These are phyloP conservation scores for Aspergillus ibericus DNA, from an alignment of 2,329 filamentous ascomycete species.

Conservation along the genomic window DNA sequence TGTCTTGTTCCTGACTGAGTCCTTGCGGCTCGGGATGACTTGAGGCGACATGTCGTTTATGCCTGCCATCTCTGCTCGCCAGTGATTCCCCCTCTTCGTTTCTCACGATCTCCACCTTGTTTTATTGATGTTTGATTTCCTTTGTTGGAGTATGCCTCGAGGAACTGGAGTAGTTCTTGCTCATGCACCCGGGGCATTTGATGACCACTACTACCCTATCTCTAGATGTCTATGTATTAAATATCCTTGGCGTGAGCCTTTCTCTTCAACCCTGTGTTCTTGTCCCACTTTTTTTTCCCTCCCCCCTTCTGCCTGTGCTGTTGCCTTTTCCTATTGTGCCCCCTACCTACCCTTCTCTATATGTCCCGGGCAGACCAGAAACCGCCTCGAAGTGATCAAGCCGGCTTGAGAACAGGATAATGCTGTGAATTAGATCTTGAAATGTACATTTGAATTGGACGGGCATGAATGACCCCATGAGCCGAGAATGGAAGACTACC, in stretches of 20 bases:
- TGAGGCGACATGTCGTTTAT: conserved; percentile 4
- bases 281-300: conserved; percentile 11
- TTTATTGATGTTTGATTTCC: conserved; percentile 2
- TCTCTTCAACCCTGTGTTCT: conserved; percentile 8
- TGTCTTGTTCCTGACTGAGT: conserved; percentile 13
- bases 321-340: conserved; percentile 8
- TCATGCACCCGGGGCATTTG: conserved; percentile 14
- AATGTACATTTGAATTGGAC: conserved; percentile 12
- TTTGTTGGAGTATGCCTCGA: conserved; percentile 18
- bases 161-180: conserved; percentile 4
- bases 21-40: conserved; percentile 7
- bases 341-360: conserved; percentile 11
- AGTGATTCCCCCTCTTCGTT: neutral
- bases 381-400: conserved; percentile 24
- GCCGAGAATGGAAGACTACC: no score
- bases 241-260: neutral
- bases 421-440: conserved; percentile 23
- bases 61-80: conserved; percentile 1
- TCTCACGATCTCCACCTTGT: neutral
- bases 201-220: conserved; percentile 13
- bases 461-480: neutral
- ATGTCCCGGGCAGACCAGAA: conserved; percentile 12
- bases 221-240: conserved; percentile 11
- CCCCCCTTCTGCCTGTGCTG: conserved; percentile 10
- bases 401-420: conserved; percentile 27